Percentiles rank a stretch among this genome's conserved stretches.
These are phyloP conservation scores for Iris pallida DNA, from an alignment of 116 monocot species.

Conservation along the genomic window DNA sequence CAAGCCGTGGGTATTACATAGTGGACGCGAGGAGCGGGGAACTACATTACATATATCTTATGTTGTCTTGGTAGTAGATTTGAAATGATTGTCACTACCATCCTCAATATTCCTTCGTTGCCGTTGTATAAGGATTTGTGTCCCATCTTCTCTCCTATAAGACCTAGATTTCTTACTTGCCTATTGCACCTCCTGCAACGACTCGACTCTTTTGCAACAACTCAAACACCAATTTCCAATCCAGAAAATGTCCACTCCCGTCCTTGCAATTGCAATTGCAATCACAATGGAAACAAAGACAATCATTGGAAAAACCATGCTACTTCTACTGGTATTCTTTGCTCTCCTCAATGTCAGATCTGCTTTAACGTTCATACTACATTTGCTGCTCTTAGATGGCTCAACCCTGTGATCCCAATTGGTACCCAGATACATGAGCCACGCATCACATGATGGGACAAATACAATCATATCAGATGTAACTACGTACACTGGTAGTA, in stretches of 20 bases:
- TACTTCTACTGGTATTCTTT: neutral
- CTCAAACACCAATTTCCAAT: neutral
- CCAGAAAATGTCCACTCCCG: neutral
- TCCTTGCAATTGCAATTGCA: neutral
- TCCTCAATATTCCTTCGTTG: neutral
- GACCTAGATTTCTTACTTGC: neutral
- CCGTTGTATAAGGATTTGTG: neutral
- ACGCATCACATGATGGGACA: conserved; percentile 1
- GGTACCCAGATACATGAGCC: neutral
- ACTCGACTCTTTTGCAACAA: neutral
- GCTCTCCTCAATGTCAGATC: neutral
- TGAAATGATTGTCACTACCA: neutral
- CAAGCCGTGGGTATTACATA: no score
- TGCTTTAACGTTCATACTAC: neutral
- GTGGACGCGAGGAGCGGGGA: no score
- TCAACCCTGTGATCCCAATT: neutral
- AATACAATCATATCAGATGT: neutral
- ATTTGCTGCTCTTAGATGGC: neutral
- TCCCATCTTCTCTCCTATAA: neutral
- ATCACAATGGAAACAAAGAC: neutral
- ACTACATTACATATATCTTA: neutral
- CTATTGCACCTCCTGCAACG: neutral
- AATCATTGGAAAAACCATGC: neutral
- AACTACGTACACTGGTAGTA: neutral
- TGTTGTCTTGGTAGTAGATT: neutral